Base-by-base conservation (phyloP, 2,329 filamentous ascomycete genomes). In the Hawksworthiomyces lignivorus region DNA sequence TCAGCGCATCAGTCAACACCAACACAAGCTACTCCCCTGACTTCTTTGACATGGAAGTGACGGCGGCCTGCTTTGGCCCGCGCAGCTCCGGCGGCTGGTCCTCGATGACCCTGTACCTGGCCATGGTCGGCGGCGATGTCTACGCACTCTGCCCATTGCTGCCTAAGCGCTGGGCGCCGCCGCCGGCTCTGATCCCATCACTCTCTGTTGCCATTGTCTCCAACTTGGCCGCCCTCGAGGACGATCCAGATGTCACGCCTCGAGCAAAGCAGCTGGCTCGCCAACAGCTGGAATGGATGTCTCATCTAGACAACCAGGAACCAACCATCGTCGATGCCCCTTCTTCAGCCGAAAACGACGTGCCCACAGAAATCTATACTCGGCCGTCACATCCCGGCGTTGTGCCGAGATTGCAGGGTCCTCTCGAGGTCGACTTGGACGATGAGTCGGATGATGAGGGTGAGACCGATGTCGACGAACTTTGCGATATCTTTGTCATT, bases 71-170 rank as follows among this genome's bases (percentile, higher is more conserved):
- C 58, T 98, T 98, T 64, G 69, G 73, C 27, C 68, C 67, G 11
- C 70, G 72, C 49, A 70, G 69, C 27, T 75, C 76, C 7, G 90
- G 88, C 12, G 88, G 88, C 41, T 98, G 92, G 92, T 85, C 88
- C 7, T 80, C 89, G 9, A 96, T 96, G 85, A 97, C 92, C 1
- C 70, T 98, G 10, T 98, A 90, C 87, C 69, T 97, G 39, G 88
- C 89, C n/a, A 98, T 96, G 84, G 79, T 80, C 28, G 84, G 87
- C 46, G 92, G 92, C 4, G 89, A 96, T 56, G 75, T 97, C 6
- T 98, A 98, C 56, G 89, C 90, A 2, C 68, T 98, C 8, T 96
- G 89, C 57, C 92, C 92, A 2, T 71, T 98, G 30, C 69, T 98
- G 24, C 92, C 92, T 1, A 80, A 80, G 39, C 87, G 83, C 53